Evolutionary conservation across 352 stramenopile species (phyloP).

Genomic region (Pythium aquatile): DNA sequence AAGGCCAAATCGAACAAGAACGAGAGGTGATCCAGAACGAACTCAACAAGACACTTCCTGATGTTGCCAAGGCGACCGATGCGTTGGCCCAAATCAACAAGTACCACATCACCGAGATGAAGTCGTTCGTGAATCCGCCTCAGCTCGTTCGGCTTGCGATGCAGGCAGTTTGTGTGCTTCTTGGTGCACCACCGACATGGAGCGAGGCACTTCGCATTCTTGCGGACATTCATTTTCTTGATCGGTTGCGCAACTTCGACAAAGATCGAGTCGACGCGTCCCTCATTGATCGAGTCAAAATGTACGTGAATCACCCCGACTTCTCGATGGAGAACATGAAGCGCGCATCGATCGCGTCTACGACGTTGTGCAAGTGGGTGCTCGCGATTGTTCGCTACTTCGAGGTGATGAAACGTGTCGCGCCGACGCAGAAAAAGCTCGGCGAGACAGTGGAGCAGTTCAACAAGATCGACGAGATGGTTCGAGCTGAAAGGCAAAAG

Average conservation of each 20-base stretch:
- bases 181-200: constrained; percentile 60
- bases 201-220: constrained; percentile 61
- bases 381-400: constrained; percentile 67
- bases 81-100: constrained; percentile 77
- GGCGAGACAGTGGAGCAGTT: constrained; percentile 42
- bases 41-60: constrained; percentile 57
- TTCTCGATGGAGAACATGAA: constrained; percentile 83
- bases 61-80: constrained; percentile 53
- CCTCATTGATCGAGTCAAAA: constrained; percentile 49
- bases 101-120: constrained; percentile 78
- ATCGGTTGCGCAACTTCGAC: constrained; percentile 57
- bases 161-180: constrained; percentile 71
- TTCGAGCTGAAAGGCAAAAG: constrained; percentile 44
- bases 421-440: constrained; percentile 50
- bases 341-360: constrained; percentile 60
- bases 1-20: constrained; percentile 57
- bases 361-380: constrained; percentile 73
- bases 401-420: constrained; percentile 60
- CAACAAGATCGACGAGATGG: constrained; percentile 37
- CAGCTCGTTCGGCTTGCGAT: constrained; percentile 73
- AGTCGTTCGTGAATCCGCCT: constrained; percentile 69
- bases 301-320: constrained; percentile 67
- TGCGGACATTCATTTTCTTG: constrained; percentile 66
- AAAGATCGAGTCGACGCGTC: constrained; percentile 47
- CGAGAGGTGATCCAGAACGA: constrained; percentile 50